Evolutionary conservation across 495 filamentous ascomycete species (phyloP).

Genomic region (Penicillium cinerascens): DNA sequence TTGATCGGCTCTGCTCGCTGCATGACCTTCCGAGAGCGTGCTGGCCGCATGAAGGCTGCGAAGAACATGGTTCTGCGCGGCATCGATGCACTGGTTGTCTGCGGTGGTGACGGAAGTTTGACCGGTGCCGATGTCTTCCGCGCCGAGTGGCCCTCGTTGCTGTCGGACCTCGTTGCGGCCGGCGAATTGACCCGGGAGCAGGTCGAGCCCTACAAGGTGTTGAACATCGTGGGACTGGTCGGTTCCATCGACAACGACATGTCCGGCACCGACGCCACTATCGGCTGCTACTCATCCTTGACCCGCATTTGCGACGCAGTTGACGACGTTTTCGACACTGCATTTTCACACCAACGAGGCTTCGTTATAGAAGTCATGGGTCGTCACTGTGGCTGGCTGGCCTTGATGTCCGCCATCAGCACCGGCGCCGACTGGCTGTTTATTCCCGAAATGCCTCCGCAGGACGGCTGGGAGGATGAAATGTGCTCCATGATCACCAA

Average conservation of each 20-base stretch:
- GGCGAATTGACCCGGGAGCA: slow-evolving; percentile 67
- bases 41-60: slow-evolving; percentile 76
- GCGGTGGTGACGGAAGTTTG: slow-evolving; percentile 94
- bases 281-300: slow-evolving; percentile 93
- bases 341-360: slow-evolving; percentile 91
- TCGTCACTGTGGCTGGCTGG: slow-evolving; percentile 97
- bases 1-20: slow-evolving; percentile 94
- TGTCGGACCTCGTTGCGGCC: slow-evolving; percentile 73
- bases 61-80: slow-evolving; percentile 91
- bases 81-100: slow-evolving; percentile 95
- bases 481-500: slow-evolving; percentile 81
- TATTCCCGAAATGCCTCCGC: slow-evolving; percentile 91
- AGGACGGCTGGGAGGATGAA: slow-evolving; percentile 80
- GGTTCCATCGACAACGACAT: slow-evolving; percentile 99
- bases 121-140: slow-evolving; percentile 95
- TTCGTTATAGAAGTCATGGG: slow-evolving; percentile 99
- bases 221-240: slow-evolving; percentile 95
- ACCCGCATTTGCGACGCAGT: slow-evolving; percentile 89
- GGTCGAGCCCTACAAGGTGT: slow-evolving; percentile 64
- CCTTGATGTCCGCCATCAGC: slow-evolving; percentile 92
- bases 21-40: slow-evolving; percentile 80
- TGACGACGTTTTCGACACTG: slow-evolving; percentile 95
- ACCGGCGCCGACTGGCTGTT: slow-evolving; percentile 97
- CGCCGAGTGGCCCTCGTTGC: slow-evolving; percentile 80
- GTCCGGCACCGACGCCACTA: slow-evolving; percentile 94